Conservation (phyloP, 2,329 filamentous ascomycete genomes). For the Atkinsonella texensis region DNA sequence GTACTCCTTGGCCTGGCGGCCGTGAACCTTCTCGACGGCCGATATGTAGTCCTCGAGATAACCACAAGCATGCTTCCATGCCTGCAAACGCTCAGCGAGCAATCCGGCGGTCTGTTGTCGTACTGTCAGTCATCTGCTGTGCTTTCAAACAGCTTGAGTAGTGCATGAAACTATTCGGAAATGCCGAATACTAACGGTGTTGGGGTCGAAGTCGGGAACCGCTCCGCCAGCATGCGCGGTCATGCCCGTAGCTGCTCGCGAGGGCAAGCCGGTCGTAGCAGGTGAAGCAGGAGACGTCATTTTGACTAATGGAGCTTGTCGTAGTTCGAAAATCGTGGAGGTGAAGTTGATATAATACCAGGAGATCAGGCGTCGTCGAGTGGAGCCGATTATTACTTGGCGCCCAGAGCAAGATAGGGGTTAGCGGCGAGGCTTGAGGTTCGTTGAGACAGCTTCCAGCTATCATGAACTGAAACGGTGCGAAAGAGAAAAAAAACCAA, state of each 20-base stretch:
- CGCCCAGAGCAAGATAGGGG: background rate
- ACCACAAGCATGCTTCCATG: slow-evolving; percentile 89
- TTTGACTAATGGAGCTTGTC: background rate
- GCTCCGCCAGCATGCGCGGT: slow-evolving; percentile 43
- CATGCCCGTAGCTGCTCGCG: slow-evolving; percentile 33
- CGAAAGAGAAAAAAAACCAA: background rate
- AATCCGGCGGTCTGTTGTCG: slow-evolving; percentile 57
- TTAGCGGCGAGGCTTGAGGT: slow-evolving; percentile 2
- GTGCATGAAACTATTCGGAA: too few relatives aligned
- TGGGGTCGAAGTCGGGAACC: slow-evolving; percentile 45
- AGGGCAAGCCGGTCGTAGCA: slow-evolving; percentile 24
- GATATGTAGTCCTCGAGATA: slow-evolving; percentile 86
- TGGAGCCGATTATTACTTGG: slow-evolving; percentile 2
- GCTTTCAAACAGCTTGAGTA: background rate
- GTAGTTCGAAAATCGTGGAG: too few relatives aligned
- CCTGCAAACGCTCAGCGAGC: slow-evolving; percentile 75
- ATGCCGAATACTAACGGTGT: slow-evolving; percentile 32
- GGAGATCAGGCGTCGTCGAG: background rate
- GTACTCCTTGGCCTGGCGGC: slow-evolving; percentile 81
- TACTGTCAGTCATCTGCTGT: background rate
- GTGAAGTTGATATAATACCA: too few relatives aligned
- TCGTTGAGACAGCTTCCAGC: background rate
- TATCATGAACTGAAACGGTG: background rate
- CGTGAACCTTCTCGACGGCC: slow-evolving; percentile 77
- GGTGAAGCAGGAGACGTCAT: slow-evolving; percentile 20